Conservation (phyloP, 345 rosid species). For the Populus ilicifolia region DNA sequence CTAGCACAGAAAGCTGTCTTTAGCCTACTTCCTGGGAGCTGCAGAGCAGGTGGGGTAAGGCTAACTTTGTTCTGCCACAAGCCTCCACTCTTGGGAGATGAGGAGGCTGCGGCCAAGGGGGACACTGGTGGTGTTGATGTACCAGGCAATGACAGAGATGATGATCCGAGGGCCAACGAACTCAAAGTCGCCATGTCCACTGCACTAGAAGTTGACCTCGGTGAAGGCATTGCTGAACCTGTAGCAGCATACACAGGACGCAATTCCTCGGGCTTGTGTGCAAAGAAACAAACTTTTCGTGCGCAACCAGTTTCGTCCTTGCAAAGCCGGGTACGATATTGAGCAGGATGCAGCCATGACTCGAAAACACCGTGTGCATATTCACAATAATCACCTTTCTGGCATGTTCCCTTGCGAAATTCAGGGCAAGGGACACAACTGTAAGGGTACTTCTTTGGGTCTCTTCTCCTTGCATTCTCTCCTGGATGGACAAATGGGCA, state of each 20-base stretch:
- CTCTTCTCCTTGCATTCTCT: slow-evolving; percentile 97
- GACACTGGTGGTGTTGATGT: slow-evolving; percentile 74
- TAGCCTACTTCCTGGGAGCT: slow-evolving; percentile 75
- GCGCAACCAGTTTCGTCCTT: slow-evolving; percentile 88
- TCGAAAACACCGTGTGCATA: slow-evolving; percentile 98
- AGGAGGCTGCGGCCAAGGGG: slow-evolving; percentile 54
- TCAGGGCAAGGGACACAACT: slow-evolving; percentile 98
- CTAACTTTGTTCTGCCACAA: slow-evolving; percentile 80
- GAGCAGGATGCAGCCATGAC: slow-evolving; percentile 98
- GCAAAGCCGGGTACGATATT: slow-evolving; percentile 90
- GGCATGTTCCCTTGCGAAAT: slow-evolving; percentile 91
- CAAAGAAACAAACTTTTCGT: slow-evolving; percentile 95
- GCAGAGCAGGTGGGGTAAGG: slow-evolving; percentile 70
- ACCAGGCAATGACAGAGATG: slow-evolving; percentile 48
- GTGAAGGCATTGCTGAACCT: slow-evolving; percentile 96
- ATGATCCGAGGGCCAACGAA: slow-evolving; percentile 52
- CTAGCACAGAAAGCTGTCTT: slow-evolving; percentile 73
- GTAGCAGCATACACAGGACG: slow-evolving; percentile 90
- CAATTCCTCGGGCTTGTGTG: slow-evolving; percentile 78
- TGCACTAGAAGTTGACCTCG: slow-evolving; percentile 53
- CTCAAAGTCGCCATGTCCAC: slow-evolving; percentile 61
- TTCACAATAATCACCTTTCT: slow-evolving; percentile 84
- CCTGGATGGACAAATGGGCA: slow-evolving; percentile 99
- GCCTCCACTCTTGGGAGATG: slow-evolving; percentile 64
- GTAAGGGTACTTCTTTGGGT: slow-evolving; percentile 87